phyloP scores from a whole-genome alignment of 225 moss, liverwort and hornwort genomes.

The Thuidium tamariscinum region DNA sequence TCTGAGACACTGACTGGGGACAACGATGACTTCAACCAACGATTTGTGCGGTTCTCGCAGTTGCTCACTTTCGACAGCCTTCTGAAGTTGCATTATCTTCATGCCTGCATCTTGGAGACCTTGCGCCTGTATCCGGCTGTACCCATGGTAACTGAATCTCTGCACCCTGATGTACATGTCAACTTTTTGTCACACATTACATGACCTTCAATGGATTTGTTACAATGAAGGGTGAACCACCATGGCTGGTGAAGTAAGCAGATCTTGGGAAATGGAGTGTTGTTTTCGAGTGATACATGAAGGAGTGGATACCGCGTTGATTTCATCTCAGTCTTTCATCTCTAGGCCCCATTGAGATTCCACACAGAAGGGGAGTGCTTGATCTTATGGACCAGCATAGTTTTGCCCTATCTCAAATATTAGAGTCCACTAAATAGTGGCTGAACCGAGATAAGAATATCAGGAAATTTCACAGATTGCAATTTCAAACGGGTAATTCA shows the following conservation, averaged over 20 bases:
- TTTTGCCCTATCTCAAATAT: neutral
- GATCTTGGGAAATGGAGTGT: neutral
- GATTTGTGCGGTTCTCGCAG: slow-evolving; percentile 12
- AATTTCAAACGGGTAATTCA: too few species aligned
- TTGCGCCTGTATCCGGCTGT: slow-evolving; percentile 50
- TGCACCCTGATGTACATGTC: neutral
- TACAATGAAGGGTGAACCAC: neutral
- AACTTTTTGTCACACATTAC: neutral
- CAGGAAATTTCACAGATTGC: neutral
- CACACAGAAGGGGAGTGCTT: neutral
- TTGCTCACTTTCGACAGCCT: slow-evolving; percentile 24
- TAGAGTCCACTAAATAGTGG: too few species aligned
- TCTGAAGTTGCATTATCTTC: slow-evolving; percentile 25
- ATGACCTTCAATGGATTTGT: neutral
- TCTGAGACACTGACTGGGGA: neutral
- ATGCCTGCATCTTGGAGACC: slow-evolving; percentile 50
- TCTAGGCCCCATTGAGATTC: neutral
- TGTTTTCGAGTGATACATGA: too few species aligned
- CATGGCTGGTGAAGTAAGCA: neutral
- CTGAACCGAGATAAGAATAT: neutral
- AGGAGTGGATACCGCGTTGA: neutral
- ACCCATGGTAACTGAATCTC: slow-evolving; percentile 14
- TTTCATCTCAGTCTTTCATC: neutral
- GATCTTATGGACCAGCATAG: neutral
- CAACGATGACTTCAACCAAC: neutral